Evolutionary conservation across 208 protist species (phyloP).

Genomic region (Acanthamoeba royreba): DNA sequence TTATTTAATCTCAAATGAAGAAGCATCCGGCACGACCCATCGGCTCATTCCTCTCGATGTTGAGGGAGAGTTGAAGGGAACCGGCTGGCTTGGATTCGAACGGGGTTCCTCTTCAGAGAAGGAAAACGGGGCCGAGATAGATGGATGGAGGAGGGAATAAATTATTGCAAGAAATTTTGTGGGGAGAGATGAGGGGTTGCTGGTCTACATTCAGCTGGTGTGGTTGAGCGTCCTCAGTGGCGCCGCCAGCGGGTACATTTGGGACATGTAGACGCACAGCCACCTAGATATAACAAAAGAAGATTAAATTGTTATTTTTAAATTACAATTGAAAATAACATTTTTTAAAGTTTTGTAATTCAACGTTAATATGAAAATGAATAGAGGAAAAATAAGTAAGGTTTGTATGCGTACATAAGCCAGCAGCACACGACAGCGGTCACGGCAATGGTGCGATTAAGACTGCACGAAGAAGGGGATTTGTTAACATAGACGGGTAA

Average conservation of each 20-base stretch:
- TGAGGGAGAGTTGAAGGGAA: too few species aligned
- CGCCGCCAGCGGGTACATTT: neutral
- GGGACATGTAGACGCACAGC: neutral
- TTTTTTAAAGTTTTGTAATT: neutral
- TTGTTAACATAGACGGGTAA: neutral
- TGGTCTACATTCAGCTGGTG: neutral
- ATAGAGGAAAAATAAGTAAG: neutral
- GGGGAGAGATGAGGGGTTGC: neutral
- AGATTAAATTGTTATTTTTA: too few species aligned
- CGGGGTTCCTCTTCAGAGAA: too few species aligned
- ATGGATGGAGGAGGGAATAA: too few species aligned
- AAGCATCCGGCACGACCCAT: too few species aligned
- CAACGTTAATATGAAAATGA: neutral
- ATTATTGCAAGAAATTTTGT: neutral
- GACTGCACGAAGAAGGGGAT: neutral
- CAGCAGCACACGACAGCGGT: neutral
- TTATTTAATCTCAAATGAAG: too few species aligned
- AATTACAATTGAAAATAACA: too few species aligned
- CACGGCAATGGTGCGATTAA: neutral
- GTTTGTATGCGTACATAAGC: neutral
- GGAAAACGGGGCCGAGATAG: too few species aligned
- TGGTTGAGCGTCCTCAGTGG: neutral
- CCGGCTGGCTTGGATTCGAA: too few species aligned
- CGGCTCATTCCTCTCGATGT: too few species aligned
- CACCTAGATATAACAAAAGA: too few species aligned